These are phyloP conservation scores for Boletellus sp. DNA, from an alignment of 768 basidiomycete species.

Conservation along the genomic window DNA sequence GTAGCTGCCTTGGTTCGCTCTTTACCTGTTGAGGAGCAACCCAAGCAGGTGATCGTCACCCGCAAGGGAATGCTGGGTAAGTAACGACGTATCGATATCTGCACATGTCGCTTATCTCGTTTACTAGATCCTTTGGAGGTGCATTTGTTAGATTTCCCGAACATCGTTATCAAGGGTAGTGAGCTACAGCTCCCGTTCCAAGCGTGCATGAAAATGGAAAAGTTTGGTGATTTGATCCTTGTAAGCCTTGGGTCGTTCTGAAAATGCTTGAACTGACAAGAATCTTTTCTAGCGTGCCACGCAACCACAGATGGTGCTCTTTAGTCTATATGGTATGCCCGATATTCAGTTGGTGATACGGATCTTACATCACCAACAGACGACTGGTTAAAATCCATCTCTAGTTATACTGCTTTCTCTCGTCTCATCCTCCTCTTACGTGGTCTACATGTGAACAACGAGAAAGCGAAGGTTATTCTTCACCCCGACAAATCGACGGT, in stretches of 20 bases:
- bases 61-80: conserved; percentile 98
- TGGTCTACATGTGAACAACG: conserved; percentile 97
- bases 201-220: conserved; percentile 99
- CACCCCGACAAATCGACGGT: conserved; percentile 97
- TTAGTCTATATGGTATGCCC: conserved; percentile 83
- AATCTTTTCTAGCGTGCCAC: conserved; percentile 66
- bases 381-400: conserved; percentile 99
- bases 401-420: conserved; percentile 98
- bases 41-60: conserved; percentile 99
- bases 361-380: conserved; percentile 43
- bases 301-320: conserved; percentile 98
- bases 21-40: conserved; percentile 98
- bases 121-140: conserved; percentile 86
- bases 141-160: conserved; percentile 98
- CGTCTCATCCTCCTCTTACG: conserved; percentile 95
- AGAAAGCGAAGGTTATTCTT: conserved; percentile 97
- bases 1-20: conserved; percentile 97
- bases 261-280: not conserved
- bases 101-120: conserved; percentile 4
- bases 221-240: conserved; percentile 96
- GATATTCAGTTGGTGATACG: not conserved
- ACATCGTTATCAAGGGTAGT: conserved; percentile 99
- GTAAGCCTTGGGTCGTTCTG: conserved; percentile 34
- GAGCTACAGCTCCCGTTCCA: conserved; percentile 99
- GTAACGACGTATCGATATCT: conserved; percentile 12